Evolutionary conservation across 1,284 basidiomycete species (phyloP).

Genomic region (Moesziomyces globuligerus): DNA sequence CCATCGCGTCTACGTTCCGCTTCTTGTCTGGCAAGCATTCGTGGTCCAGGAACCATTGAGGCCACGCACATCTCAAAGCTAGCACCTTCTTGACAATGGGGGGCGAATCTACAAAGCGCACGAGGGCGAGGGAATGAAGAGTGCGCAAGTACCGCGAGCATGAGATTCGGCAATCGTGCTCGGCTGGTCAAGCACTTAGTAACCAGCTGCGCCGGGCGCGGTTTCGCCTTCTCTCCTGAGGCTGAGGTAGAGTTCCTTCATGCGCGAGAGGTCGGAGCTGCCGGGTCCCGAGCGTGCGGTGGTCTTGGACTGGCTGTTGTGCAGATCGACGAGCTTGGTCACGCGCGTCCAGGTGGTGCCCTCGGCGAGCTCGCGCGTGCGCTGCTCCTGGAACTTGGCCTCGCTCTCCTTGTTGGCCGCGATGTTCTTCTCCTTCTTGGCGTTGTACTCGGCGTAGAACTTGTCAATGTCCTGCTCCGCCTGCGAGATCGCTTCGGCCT

Average conservation of each 20-base stretch:
- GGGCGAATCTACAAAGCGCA: slow-evolving; percentile 4
- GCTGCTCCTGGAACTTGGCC: slow-evolving; percentile 78
- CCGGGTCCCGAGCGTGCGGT: slow-evolving; percentile 86
- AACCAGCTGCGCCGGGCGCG: slow-evolving; percentile 64
- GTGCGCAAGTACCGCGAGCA: too few species aligned
- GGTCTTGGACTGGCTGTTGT: slow-evolving; percentile 96
- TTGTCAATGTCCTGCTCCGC: slow-evolving; percentile 93
- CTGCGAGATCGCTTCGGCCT: slow-evolving; percentile 85
- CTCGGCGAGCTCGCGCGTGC: slow-evolving; percentile 81
- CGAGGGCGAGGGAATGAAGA: too few species aligned
- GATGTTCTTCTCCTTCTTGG: slow-evolving; percentile 91
- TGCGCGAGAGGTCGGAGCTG: slow-evolving; percentile 85
- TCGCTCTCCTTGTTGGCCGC: slow-evolving; percentile 96
- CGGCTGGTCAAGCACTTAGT: slow-evolving; percentile 42
- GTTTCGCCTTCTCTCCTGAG: slow-evolving; percentile 63
- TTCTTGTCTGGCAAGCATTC: too few species aligned
- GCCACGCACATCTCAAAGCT: too few species aligned
- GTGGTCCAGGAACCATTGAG: too few species aligned
- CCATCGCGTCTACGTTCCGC: neutral
- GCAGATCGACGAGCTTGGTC: slow-evolving; percentile 83
- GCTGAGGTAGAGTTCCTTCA: slow-evolving; percentile 74
- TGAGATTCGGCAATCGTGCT: slow-evolving; percentile 1
- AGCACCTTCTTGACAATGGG: neutral
- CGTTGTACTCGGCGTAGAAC: slow-evolving; percentile 93
- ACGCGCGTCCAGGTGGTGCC: slow-evolving; percentile 98